Conservation (phyloP, 768 basidiomycete species). For the Amanita rimosa region DNA sequence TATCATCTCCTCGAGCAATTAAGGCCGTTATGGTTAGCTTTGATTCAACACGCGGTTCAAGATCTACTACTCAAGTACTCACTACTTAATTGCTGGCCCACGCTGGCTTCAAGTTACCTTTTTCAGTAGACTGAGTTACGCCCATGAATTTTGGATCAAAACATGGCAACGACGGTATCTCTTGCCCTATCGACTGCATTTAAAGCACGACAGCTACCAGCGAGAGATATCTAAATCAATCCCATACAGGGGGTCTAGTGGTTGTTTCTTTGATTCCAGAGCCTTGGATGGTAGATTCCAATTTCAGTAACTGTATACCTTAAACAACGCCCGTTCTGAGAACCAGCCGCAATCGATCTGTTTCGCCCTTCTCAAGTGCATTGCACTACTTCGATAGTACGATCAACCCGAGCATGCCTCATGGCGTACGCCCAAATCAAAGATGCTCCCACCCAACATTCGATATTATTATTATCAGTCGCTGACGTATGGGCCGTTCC, state of each 20-base stretch:
- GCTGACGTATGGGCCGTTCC: not conserved
- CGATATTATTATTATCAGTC: not conserved
- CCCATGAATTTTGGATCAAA: not conserved
- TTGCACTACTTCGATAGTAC: not conserved
- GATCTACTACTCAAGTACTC: not conserved
- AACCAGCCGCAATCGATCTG: not conserved
- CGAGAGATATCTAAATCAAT: not conserved
- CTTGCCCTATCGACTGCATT: not conserved
- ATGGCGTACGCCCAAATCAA: not conserved
- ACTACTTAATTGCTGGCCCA: not conserved
- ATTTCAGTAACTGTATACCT: not conserved
- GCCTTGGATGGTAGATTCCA: no score
- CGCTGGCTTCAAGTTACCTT: not conserved
- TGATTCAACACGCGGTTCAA: not conserved
- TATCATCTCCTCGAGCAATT: not conserved
- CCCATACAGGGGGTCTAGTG: no score
- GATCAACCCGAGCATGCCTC: not conserved
- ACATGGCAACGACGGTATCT: not conserved
- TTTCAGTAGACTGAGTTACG: not conserved
- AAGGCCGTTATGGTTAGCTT: not conserved
- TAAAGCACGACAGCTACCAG: not conserved
- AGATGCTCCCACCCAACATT: no score
- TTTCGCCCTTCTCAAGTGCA: not conserved
- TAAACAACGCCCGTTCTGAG: not conserved
- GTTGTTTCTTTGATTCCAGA: no score